Evolutionary conservation across 306 rosid genomes (phyloP), one percentile per base, ranked within the genome.

Genomic region (Fragaria vesca): DNA sequence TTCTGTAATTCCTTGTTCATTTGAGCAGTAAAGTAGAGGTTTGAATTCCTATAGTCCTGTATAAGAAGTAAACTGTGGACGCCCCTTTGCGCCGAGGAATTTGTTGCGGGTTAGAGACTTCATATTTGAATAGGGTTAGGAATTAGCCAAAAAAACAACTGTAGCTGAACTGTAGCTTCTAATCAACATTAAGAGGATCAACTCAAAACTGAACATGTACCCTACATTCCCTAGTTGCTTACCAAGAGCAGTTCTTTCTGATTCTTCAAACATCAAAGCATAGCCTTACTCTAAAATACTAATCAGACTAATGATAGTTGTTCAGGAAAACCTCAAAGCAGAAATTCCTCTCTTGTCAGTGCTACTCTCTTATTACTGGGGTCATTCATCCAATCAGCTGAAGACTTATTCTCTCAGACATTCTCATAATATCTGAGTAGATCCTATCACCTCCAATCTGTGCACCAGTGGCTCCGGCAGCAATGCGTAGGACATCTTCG

Each of bases 381-480:
- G 13, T 48, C 34, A 30, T 63, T 10, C 48, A 67, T 21, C 46
- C 16, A 60, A 30, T 7, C 42, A 91, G 77, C 79, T 62, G 77
- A 66, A 93, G 85, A 66, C 87, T 73, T 72, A 90, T 86, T 75
- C 83, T 87, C 78, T 88, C 78, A 10, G 96, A 85, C 60, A 85
- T 84, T 75, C 75, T 80, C 54, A 82, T 51, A 77, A 91, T 87
- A 73, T 93, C 88, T 0, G 93, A 93, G 85, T 83, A 81, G 76
- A 93, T 90, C 77, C 62, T 83, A 77, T 93, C 96, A 21, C 96
- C 93, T 52, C 96, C 93, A 45, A 91, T 83, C 69, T 86, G 85
- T 73, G 32, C 72, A 21, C 92, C 90, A 0, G 71, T 77, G 24
- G 91, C 88, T 71, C 98, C 97, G 17, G 91, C 85, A 55, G 92